Percentiles rank a stretch among this genome's conserved stretches.
phyloP scores from a whole-genome alignment of 2,329 filamentous ascomycete genomes.

The Periconia digitata region DNA sequence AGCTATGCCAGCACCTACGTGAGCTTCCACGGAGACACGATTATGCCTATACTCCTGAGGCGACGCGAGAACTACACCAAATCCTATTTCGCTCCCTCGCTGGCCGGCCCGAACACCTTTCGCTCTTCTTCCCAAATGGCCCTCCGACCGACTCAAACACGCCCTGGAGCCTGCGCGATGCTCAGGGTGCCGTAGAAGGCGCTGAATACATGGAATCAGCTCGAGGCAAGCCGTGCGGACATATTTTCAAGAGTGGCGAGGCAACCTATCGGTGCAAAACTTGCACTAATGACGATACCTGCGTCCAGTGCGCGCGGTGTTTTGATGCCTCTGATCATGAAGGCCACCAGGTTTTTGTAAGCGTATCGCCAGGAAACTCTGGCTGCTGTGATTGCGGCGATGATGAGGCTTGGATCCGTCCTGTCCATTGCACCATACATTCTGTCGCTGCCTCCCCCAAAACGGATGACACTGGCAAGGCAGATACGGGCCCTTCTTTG shows the following conservation, averaged over 20 bases:
- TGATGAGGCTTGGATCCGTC: constrained; percentile 86
- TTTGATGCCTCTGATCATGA: constrained; percentile 95
- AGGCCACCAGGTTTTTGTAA: constrained; percentile 88
- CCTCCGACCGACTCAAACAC: constrained; percentile 57
- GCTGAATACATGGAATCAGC: constrained; percentile 93
- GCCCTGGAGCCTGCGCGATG: constrained; percentile 76
- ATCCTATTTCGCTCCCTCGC: constrained; percentile 87
- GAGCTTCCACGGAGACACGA: constrained; percentile 72
- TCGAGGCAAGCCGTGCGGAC: constrained; percentile 89
- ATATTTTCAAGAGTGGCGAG: constrained; percentile 95
- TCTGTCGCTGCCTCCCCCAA: constrained; percentile 54
- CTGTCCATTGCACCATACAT: constrained; percentile 92
- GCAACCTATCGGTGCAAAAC: constrained; percentile 93
- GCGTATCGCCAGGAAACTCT: constrained; percentile 84
- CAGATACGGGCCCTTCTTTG: constrained; percentile 55
- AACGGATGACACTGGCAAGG: constrained; percentile 58
- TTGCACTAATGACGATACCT: constrained; percentile 92
- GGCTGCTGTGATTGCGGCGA: constrained; percentile 98
- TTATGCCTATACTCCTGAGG: constrained; percentile 74
- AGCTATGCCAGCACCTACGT: constrained; percentile 81
- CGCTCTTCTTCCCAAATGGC: constrained; percentile 79
- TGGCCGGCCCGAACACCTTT: constrained; percentile 72
- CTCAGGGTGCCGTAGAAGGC: constrained; percentile 89
- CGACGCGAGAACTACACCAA: constrained; percentile 71
- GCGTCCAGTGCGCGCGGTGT: constrained; percentile 89